Evolutionary conservation across 2,329 filamentous ascomycete genomes (phyloP).

Genomic region (Dendrostoma leiphaemia): DNA sequence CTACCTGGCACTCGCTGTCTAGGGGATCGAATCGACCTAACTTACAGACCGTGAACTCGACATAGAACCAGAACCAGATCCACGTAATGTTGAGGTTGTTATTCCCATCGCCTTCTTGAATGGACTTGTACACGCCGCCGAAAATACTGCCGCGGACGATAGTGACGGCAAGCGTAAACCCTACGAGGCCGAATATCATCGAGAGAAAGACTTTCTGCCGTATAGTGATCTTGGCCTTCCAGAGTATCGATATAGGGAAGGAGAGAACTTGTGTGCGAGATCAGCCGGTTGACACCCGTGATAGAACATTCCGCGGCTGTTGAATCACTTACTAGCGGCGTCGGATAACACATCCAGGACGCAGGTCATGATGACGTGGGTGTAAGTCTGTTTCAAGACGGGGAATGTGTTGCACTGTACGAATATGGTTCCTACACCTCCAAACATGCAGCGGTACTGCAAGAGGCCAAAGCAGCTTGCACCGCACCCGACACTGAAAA

Average conservation of each 20-base stretch:
- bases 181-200: conserved; percentile 18
- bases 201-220: conserved; percentile 20
- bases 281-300: background rate
- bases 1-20: background rate
- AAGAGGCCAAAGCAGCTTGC: conserved; percentile 9
- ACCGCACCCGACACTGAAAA: conserved; percentile 12
- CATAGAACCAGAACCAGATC: conserved; percentile 21
- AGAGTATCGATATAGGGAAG: conserved; percentile 21
- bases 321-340: conserved; percentile 14
- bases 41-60: conserved; percentile 18
- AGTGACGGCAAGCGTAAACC: conserved; percentile 21
- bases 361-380: conserved; percentile 1
- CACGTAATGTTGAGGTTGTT: conserved; percentile 7
- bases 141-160: conserved; percentile 22
- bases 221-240: conserved; percentile 15
- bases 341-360: conserved; percentile 19
- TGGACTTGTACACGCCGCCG: conserved; percentile 11
- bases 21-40: background rate
- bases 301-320: too few relatives aligned
- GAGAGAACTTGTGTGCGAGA: conserved; percentile 11
- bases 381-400: background rate
- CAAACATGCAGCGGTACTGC: conserved; percentile 17
- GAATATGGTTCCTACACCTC: conserved; percentile 10
- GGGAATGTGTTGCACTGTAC: background rate
- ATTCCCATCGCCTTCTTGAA: background rate